These are phyloP conservation scores for Quercus tomentella DNA, from an alignment of 331 rosid genomes.

Conservation along the genomic window DNA sequence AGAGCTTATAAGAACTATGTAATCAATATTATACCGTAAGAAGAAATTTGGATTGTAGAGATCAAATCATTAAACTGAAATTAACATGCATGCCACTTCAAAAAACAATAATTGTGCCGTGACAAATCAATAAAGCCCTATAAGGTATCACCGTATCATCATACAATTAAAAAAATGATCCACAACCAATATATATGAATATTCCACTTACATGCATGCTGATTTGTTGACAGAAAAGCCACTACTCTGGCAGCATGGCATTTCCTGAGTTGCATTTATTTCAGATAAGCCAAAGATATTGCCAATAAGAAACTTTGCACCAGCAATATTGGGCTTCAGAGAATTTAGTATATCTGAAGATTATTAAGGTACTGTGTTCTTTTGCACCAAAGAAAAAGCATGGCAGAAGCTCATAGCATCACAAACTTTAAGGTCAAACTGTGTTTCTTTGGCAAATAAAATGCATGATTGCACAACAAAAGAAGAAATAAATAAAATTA, in stretches of 20 bases:
- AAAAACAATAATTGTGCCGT: constrained; percentile 7
- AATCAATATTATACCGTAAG: constrained; percentile 1
- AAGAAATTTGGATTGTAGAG: constrained; percentile 4
- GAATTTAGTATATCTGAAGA: constrained; percentile 64
- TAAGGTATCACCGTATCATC: neutral
- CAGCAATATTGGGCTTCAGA: constrained; percentile 45
- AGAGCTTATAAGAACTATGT: neutral
- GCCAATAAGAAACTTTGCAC: constrained; percentile 41
- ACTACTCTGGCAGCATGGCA: constrained; percentile 31
- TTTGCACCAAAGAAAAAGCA: constrained; percentile 1
- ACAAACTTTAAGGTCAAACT: neutral
- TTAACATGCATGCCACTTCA: constrained; percentile 7
- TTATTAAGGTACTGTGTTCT: constrained; percentile 34
- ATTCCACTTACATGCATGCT: constrained; percentile 62
- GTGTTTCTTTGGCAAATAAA: constrained; percentile 1
- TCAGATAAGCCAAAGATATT: constrained; percentile 58
- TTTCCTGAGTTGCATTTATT: constrained; percentile 23
- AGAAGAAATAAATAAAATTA: neutral
- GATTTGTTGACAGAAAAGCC: constrained; percentile 36
- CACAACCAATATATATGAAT: constrained; percentile 3
- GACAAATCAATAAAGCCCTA: neutral
- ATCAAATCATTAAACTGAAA: neutral
- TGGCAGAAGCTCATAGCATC: neutral
- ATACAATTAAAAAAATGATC: neutral
- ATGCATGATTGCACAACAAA: neutral